These are phyloP conservation scores for Apiosordaria backusii DNA, from an alignment of 495 filamentous ascomycete species.

Conservation along the genomic window DNA sequence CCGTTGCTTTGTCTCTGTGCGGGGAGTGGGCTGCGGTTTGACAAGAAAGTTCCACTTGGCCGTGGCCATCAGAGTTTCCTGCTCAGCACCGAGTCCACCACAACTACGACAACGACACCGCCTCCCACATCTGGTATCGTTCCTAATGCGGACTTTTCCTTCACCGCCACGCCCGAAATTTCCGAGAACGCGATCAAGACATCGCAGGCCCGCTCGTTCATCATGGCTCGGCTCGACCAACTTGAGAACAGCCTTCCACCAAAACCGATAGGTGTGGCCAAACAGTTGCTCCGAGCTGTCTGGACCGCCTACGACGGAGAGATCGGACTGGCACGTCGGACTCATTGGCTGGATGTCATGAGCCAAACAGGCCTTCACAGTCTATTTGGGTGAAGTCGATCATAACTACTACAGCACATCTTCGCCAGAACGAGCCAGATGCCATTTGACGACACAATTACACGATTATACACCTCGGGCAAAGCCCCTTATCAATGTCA, in stretches of 20 bases:
- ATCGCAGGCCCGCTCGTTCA: slow-evolving; percentile 24
- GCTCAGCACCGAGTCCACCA: slow-evolving; percentile 12
- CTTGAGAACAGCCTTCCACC: slow-evolving; percentile 33
- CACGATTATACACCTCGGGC: neutral
- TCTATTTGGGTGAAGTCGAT: slow-evolving; percentile 27
- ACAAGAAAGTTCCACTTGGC: slow-evolving; percentile 23
- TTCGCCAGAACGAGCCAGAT: neutral
- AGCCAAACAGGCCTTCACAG: slow-evolving; percentile 31
- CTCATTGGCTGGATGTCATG: slow-evolving; percentile 39
- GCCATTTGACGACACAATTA: neutral
- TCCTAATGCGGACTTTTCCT: neutral
- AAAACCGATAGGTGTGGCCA: slow-evolving; percentile 33
- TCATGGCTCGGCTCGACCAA: slow-evolving; percentile 30
- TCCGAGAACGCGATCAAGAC: slow-evolving; percentile 24
- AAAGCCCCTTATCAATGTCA: neutral
- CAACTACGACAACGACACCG: neutral
- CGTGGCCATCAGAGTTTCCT: slow-evolving; percentile 19
- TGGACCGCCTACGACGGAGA: slow-evolving; percentile 36
- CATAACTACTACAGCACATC: neutral
- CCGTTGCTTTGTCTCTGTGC: slow-evolving; percentile 35
- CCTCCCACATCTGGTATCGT: neutral
- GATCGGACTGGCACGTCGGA: slow-evolving; percentile 26
- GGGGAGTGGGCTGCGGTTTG: slow-evolving; percentile 32
- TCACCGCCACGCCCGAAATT: neutral
- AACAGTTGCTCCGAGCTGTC: slow-evolving; percentile 31